These are phyloP conservation scores for Arabis alpina DNA, from an alignment of 345 rosid genomes.

Conservation along the genomic window DNA sequence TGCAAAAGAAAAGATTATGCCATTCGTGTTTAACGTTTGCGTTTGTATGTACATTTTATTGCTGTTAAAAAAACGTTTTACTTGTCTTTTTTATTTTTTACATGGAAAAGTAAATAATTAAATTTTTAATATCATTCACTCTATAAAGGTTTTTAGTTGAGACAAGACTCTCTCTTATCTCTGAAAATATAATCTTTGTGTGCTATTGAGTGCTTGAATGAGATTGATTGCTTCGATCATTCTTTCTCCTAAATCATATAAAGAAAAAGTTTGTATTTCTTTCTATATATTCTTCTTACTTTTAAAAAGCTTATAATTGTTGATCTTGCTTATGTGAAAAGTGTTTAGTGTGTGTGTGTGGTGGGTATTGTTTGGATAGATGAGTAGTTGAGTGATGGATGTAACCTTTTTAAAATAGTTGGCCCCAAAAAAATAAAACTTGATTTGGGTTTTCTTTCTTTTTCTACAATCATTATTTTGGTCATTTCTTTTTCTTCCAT, in stretches of 20 bases:
- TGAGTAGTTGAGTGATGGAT: conserved; percentile 42
- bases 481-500: conserved; percentile 13
- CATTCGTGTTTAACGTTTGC: conserved; percentile 19
- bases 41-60: neutral
- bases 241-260: conserved; percentile 28
- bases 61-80: no score
- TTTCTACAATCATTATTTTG: conserved; percentile 40
- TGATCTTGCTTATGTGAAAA: conserved; percentile 39
- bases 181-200: conserved; percentile 1
- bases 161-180: conserved; percentile 37
- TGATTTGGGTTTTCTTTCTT: conserved; percentile 42
- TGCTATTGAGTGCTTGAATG: conserved; percentile 39
- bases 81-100: no score
- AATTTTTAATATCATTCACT: conserved; percentile 10
- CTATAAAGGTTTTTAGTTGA: conserved; percentile 12
- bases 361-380: conserved; percentile 41
- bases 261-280: conserved; percentile 2
- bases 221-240: conserved; percentile 41
- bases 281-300: conserved; percentile 14
- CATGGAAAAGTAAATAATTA: neutral
- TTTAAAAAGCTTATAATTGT: conserved; percentile 36
- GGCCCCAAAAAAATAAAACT: conserved; percentile 36
- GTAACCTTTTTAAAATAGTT: conserved; percentile 42
- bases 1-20: neutral
- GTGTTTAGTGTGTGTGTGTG: conserved; percentile 38